Percentiles rank a stretch among this genome's conserved stretches.
Conservation (phyloP, 2,329 filamentous ascomycete species). For the Exophiala alcalophila region DNA sequence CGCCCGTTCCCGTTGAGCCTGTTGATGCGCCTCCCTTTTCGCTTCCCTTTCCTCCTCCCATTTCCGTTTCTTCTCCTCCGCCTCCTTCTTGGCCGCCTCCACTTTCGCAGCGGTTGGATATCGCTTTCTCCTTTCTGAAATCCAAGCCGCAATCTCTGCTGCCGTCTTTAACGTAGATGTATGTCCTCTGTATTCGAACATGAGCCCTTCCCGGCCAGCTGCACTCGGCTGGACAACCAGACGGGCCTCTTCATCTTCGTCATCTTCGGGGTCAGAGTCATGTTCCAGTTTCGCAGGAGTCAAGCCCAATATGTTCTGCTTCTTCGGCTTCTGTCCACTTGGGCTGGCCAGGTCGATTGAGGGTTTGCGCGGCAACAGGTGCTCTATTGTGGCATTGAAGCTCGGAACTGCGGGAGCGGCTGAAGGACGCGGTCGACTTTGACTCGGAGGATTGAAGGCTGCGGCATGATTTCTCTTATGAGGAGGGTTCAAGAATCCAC, state of each 20-base stretch:
- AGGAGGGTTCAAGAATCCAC: constrained; percentile 5
- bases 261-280: constrained; percentile 47
- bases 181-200: constrained; percentile 57
- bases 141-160: constrained; percentile 73
- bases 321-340: constrained; percentile 36
- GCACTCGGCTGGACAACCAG: constrained; percentile 32
- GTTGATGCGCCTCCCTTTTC: constrained; percentile 41
- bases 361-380: constrained; percentile 24
- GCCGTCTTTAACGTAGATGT: constrained; percentile 52
- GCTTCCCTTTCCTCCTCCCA: constrained; percentile 60
- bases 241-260: constrained; percentile 41
- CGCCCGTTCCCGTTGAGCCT: constrained; percentile 30
- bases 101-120: constrained; percentile 75
- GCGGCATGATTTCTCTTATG: constrained; percentile 30
- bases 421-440: constrained; percentile 21
- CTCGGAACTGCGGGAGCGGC: constrained; percentile 29
- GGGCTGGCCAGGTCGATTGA: constrained; percentile 25
- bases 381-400: constrained; percentile 27
- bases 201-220: constrained; percentile 35
- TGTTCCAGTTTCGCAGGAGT: constrained; percentile 47
- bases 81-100: constrained; percentile 39
- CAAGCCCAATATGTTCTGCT: constrained; percentile 48
- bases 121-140: constrained; percentile 73
- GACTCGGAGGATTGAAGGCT: constrained; percentile 22
- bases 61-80: constrained; percentile 60